phyloP scores from a whole-genome alignment of 1,284 basidiomycete genomes.

The Leccinum fuscescens region DNA sequence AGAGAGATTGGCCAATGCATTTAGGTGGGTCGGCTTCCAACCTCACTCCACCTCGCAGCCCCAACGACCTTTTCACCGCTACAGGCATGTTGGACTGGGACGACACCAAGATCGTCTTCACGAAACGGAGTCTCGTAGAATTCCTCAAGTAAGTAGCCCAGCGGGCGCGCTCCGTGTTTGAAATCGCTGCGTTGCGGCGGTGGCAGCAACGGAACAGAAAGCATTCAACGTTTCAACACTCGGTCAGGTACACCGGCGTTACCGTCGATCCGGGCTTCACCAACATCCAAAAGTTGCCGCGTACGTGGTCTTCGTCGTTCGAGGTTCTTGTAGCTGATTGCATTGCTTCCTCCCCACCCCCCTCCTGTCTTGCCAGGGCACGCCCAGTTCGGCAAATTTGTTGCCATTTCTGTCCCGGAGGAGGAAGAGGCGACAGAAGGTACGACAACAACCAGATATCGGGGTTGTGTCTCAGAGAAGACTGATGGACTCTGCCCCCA shows the following conservation, averaged over 20 bases:
- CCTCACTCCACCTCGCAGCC: not conserved
- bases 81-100: conserved; percentile 78
- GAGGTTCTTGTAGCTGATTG: conserved; percentile 37
- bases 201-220: not conserved
- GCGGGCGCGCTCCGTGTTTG: not conserved
- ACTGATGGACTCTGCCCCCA: not conserved
- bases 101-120: conserved; percentile 66
- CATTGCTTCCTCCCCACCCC: not conserved
- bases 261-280: conserved; percentile 71
- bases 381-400: conserved; percentile 35
- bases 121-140: conserved; percentile 67
- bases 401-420: conserved; percentile 9
- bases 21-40: conserved; percentile 45
- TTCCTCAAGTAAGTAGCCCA: conserved; percentile 61
- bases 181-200: not conserved
- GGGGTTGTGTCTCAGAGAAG: not conserved
- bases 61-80: not conserved
- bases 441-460: conserved; percentile 9
- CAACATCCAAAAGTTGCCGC: conserved; percentile 68
- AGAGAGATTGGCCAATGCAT: conserved; percentile 65
- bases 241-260: conserved; percentile 57
- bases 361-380: conserved; percentile 23
- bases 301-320: conserved; percentile 40
- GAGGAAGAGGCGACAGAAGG: conserved; percentile 4
- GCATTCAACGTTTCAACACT: conserved; percentile 18